Evolutionary conservation across 2,329 filamentous ascomycete species (phyloP), one percentile per base, ranked within the genome.

Genomic region (Exophiala xenobiotica): DNA sequence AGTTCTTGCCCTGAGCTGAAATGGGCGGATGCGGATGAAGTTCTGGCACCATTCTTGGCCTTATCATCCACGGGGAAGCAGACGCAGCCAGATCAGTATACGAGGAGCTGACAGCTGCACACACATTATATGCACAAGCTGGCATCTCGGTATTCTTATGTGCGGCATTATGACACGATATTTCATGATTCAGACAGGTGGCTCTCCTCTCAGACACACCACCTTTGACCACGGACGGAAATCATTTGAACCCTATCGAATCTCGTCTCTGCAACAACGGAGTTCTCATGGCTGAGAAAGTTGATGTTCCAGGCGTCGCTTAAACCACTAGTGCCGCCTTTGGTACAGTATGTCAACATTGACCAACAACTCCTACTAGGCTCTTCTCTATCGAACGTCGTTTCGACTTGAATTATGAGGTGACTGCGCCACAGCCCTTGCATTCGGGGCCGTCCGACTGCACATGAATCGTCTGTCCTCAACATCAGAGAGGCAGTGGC

Each of bases 391-490:
- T n/a, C n/a, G n/a, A n/a, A n/a, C n/a, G n/a, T n/a, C n/a, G n/a
- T n/a, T n/a, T n/a, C n/a, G n/a, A n/a, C n/a, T n/a, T n/a, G n/a
- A n/a, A 39, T 18, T 16, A 1, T 89, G 89, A 46, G 95, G 95
- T 63, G 90, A 90, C 44, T 81, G 87, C 59, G 90, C 90, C 62
- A 95, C 95, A 57, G 84, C 86, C 35, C 78, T 95, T 43, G 86
- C 85, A 63, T 95, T 88, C 66, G 73, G 92, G 46, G 76, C 78
- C 3, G 88, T 95, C 62, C 90, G 90, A 59, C n/a, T 87, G 86
- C 33, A 47, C 42, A 4, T 18, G 43, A 11, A 11, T 57, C 6
- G 54, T n/a, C 50, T 12, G 42, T 57, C 6, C 46, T 53, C 8
- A 46, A 57, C 20, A 18, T 50, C 18, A 49, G 51, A n/a, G 44